Conservation (phyloP, 1,139 yeast genomes). For the Scheffersomyces titani region DNA sequence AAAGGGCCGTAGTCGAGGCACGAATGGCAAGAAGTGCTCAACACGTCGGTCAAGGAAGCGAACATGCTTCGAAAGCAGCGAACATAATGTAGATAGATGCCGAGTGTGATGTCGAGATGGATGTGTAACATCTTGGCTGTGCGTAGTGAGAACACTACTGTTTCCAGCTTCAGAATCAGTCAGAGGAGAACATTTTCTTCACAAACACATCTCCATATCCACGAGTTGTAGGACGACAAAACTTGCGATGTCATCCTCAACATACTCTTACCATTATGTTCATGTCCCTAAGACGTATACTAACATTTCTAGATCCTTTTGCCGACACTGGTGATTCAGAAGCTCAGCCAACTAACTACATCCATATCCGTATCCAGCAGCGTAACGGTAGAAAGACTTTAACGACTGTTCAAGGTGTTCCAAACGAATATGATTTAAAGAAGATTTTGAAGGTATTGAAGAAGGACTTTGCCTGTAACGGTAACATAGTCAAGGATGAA, state of each 20-base stretch:
- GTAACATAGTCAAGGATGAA: conserved; percentile 94
- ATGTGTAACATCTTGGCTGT: too few relatives aligned
- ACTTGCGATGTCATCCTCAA: background rate
- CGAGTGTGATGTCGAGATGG: too few relatives aligned
- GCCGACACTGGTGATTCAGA: conserved; percentile 99
- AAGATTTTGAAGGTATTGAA: conserved; percentile 90
- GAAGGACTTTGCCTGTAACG: conserved; percentile 98
- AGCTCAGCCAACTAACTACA: conserved; percentile 91
- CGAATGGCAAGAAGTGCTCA: background rate
- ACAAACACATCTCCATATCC: too few relatives aligned
- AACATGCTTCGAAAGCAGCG: too few relatives aligned
- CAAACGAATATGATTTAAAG: conserved; percentile 91
- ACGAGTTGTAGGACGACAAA: background rate
- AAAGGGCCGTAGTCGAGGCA: background rate
- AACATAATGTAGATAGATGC: too few relatives aligned
- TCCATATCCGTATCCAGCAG: conserved; percentile 98
- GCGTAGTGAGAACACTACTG: too few relatives aligned
- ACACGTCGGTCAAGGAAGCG: background rate
- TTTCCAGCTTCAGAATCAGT: too few relatives aligned
- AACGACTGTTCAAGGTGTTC: conserved; percentile 97
- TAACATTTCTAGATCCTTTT: conserved; percentile 72
- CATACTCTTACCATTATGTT: background rate
- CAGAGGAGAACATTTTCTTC: background rate
- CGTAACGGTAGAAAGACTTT: conserved; percentile 99
- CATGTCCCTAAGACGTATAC: conserved; percentile 5